Conservation (phyloP, 495 filamentous ascomycete genomes). For the Tuber umbilicatum region DNA sequence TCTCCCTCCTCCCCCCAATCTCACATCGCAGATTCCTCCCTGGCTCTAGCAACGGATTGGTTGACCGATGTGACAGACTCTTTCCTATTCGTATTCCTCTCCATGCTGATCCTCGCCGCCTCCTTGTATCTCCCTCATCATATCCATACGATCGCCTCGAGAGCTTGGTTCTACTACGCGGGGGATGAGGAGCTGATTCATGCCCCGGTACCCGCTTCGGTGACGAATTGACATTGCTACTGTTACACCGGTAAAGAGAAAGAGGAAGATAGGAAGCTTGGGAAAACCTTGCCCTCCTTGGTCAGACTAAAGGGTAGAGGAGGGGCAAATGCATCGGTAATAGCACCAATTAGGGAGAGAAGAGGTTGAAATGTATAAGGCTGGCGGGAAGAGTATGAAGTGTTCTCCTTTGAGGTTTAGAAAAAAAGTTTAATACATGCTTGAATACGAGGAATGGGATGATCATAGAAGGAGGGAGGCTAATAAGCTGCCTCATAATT, state of each 20-base stretch:
- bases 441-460: slow-evolving; percentile 19
- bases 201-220: slow-evolving; percentile 8
- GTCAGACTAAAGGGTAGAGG: not conserved
- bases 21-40: slow-evolving; percentile 5
- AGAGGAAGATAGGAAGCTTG: not conserved
- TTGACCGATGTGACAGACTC: slow-evolving; percentile 56
- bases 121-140: slow-evolving; percentile 91
- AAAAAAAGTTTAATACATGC: slow-evolving; percentile 18
- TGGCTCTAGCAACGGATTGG: not conserved
- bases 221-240: not conserved
- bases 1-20: slow-evolving; percentile 7
- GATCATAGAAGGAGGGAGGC: slow-evolving; percentile 5
- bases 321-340: not conserved
- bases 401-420: slow-evolving; percentile 13
- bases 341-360: slow-evolving; percentile 9
- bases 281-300: slow-evolving; percentile 11
- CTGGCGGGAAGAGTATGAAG: slow-evolving; percentile 16
- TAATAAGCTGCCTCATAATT: slow-evolving; percentile 6
- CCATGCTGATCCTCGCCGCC: slow-evolving; percentile 74
- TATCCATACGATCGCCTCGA: slow-evolving; percentile 64
- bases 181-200: slow-evolving; percentile 56
- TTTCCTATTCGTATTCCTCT: slow-evolving; percentile 76
- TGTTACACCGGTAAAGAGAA: not conserved
- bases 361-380: not conserved
- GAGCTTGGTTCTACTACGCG: slow-evolving; percentile 89